These are phyloP conservation scores for Heracleum sosnowskyi DNA, from an alignment of 129 eudicot genomes.

Conservation along the genomic window DNA sequence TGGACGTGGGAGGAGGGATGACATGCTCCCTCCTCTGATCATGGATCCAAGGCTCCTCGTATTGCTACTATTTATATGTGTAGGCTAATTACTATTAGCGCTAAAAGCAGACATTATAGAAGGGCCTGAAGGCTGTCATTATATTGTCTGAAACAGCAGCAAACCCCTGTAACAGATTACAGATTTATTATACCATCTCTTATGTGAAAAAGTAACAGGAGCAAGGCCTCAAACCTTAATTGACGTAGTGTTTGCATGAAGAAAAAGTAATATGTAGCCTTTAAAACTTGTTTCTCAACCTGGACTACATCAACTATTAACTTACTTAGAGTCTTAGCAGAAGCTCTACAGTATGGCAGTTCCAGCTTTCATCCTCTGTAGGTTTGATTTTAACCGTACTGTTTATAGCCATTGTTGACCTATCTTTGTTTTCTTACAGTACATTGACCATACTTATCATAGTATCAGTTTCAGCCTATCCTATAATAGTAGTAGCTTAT, in stretches of 20 bases:
- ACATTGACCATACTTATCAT: not conserved
- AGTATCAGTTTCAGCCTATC: not conserved
- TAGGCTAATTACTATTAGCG: not conserved
- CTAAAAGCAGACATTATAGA: not conserved
- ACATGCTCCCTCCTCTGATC: not conserved
- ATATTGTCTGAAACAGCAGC: not conserved
- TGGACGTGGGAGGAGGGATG: not conserved
- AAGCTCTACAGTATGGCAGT: not conserved
- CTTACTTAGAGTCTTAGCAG: not conserved
- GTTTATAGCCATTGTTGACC: not conserved
- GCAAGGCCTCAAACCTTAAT: not conserved
- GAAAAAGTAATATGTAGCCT: not conserved
- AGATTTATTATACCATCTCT: not conserved
- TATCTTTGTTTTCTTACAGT: not conserved
- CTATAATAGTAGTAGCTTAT: not conserved
- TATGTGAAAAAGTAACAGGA: not conserved
- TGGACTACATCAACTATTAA: not conserved
- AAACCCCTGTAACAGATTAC: not conserved
- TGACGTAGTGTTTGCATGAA: not conserved
- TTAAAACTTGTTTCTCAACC: not conserved
- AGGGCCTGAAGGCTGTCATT: not conserved
- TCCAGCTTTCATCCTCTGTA: not conserved
- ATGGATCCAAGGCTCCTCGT: not conserved
- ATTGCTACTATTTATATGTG: not conserved
- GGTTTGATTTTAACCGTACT: not conserved